phyloP scores from a whole-genome alignment of 441 rosid species.

The Hura crepitans region DNA sequence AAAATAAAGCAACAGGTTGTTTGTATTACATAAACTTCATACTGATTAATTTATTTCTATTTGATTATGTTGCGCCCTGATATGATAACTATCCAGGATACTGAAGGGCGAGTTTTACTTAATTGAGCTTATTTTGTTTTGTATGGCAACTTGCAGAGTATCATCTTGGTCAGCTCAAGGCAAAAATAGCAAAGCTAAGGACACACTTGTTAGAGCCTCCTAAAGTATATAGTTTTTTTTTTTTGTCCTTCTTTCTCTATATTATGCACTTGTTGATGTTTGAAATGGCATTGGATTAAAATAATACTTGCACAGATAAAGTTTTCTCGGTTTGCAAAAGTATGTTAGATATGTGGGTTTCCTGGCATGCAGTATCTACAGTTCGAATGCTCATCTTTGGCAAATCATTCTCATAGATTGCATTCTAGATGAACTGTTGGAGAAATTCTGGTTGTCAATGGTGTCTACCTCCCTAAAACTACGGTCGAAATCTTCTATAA shows the following conservation, averaged over 20 bases:
- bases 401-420: neutral
- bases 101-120: conserved; percentile 6
- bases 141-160: conserved; percentile 47
- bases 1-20: conserved; percentile 95
- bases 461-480: neutral
- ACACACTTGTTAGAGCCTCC: conserved; percentile 97
- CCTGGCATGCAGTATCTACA: neutral
- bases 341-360: neutral
- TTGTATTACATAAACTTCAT: neutral
- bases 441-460: neutral
- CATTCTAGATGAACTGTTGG: neutral
- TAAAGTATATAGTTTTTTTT: conserved; percentile 46
- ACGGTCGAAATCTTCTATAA: neutral
- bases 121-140: too few species aligned
- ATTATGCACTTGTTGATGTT: neutral
- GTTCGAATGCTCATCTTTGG: too few species aligned
- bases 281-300: neutral
- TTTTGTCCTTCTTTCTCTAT: neutral
- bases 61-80: neutral
- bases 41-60: neutral
- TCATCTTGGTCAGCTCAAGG: conserved; percentile 99
- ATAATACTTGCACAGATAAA: neutral
- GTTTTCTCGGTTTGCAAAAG: neutral
- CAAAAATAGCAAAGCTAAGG: conserved; percentile 97
- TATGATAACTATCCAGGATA: neutral